Conservation (phyloP, 2,329 filamentous ascomycete species). For the Calonectria naviculata region DNA sequence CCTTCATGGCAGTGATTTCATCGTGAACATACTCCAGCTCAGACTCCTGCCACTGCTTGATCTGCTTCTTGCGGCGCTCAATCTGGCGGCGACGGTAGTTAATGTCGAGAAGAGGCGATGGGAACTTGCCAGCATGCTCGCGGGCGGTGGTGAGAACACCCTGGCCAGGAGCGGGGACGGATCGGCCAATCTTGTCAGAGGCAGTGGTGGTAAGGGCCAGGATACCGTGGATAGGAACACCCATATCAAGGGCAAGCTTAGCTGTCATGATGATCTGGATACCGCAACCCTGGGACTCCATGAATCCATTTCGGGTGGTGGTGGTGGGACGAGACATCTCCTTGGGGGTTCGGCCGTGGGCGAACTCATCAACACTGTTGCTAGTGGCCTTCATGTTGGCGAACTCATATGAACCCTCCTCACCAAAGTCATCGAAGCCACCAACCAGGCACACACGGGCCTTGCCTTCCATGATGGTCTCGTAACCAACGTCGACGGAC, state of each 20-base stretch:
- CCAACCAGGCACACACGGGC: constrained; percentile 97
- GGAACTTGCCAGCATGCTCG: constrained; percentile 91
- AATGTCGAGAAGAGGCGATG: constrained; percentile 95
- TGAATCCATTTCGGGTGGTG: constrained; percentile 96
- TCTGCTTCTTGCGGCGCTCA: constrained; percentile 91
- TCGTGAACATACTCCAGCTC: constrained; percentile 94
- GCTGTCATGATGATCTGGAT: constrained; percentile 99
- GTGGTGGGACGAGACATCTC: constrained; percentile 99
- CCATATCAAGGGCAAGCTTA: constrained; percentile 96
- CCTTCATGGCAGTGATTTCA: constrained; percentile 91
- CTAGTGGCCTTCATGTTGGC: constrained; percentile 99
- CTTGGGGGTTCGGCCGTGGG: constrained; percentile 91
- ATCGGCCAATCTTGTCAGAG: constrained; percentile 98
- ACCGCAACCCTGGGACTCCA: constrained; percentile 99
- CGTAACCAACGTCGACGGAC: constrained; percentile 96
- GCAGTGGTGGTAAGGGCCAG: constrained; percentile 94
- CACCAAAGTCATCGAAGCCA: constrained; percentile 99
- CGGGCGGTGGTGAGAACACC: constrained; percentile 96
- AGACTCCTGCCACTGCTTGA: constrained; percentile 96
- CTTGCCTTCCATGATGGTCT: constrained; percentile 98
- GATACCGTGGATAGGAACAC: constrained; percentile 96
- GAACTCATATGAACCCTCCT: constrained; percentile 99
- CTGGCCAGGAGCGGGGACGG: constrained; percentile 94
- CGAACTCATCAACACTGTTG: constrained; percentile 97
- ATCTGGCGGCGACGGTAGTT: constrained; percentile 97